These are phyloP conservation scores for Monilinia fructigena DNA, from an alignment of 2,329 filamentous ascomycete species.

Conservation along the genomic window DNA sequence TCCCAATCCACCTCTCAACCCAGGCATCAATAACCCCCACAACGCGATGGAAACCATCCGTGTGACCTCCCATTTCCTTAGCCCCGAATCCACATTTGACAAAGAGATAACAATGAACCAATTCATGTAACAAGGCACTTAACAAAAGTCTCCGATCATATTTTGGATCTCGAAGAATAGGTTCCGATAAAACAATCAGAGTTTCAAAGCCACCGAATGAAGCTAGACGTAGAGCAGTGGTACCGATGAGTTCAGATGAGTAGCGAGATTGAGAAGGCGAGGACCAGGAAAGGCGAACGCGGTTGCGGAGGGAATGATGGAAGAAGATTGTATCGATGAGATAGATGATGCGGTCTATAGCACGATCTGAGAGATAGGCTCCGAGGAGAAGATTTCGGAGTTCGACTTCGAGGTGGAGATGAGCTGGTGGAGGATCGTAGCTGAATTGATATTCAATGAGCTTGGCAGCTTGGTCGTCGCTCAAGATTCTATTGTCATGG, in stretches of 20 bases:
- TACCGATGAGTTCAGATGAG: conserved; percentile 57
- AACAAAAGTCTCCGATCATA: conserved; percentile 62
- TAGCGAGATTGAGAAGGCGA: conserved; percentile 48
- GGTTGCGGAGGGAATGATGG: conserved; percentile 52
- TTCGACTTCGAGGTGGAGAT: conserved; percentile 27
- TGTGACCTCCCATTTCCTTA: conserved; percentile 57
- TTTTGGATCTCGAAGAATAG: conserved; percentile 50
- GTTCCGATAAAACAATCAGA: conserved; percentile 58
- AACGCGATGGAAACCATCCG: conserved; percentile 57
- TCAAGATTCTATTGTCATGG: conserved; percentile 27
- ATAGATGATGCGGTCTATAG: conserved; percentile 52
- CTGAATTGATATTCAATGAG: conserved; percentile 31
- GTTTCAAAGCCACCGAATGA: conserved; percentile 56
- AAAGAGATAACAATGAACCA: conserved; percentile 67
- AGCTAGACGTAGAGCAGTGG: conserved; percentile 54
- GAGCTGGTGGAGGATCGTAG: conserved; percentile 21
- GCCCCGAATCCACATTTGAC: conserved; percentile 60
- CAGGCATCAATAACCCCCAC: conserved; percentile 60
- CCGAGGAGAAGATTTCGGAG: conserved; percentile 13
- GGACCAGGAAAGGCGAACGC: conserved; percentile 63
- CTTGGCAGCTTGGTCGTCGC: conserved; percentile 32
- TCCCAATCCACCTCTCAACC: conserved; percentile 51
- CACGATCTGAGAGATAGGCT: conserved; percentile 1
- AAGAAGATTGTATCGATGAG: conserved; percentile 65
- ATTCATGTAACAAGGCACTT: conserved; percentile 64